Base-by-base conservation (phyloP, 345 rosid genomes). In the Psidium guajava region DNA sequence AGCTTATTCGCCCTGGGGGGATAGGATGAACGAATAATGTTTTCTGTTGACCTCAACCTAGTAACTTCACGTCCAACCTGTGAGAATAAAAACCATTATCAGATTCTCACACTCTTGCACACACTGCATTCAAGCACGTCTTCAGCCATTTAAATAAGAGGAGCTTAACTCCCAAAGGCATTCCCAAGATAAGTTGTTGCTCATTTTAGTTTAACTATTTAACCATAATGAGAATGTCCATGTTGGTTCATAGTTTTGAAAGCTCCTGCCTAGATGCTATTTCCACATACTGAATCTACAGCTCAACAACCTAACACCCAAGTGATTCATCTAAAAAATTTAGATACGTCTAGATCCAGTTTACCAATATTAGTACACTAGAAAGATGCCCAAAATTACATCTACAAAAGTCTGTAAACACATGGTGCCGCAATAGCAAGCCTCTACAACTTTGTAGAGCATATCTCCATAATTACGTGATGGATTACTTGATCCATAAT, bases 51-150 rank as follows among this genome's bases (percentile, higher is more conserved):
- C 80, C 86, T 90, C 87, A 91, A 87, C 88, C 96, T 93, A 88
- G 90, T 91, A 81, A 84, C 80, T 86, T 94, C 96, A 87, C 89
- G 90, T 82, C 82, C 85, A 49, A 56, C 89, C 93, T 51, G 91
- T 86, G 85, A 92, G 87, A 82, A 86, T 83, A 86, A 69, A 82
- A 56, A 82, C 86, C 82, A 86, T 92, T 93, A 36, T 69, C 81
- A 90, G 85, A 86, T 87, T 92, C 89, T 94, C 95, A 89, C 95
- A 85, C 87, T 92, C 93, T 92, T 88, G 84, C 58, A 85, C 92
- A 81, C 92, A 92, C 83, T 89, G 92, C 75, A 89, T 92, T 55
- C 86, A 81, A 9, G 88, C 40, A 85, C 89, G 87, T 84, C 91
- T 92, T 86, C 88, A 91, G 84, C 91, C 90, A 88, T 83, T 90